These are phyloP conservation scores for Neurospora crassa DNA, from an alignment of 2,329 filamentous ascomycete species.

Conservation along the genomic window DNA sequence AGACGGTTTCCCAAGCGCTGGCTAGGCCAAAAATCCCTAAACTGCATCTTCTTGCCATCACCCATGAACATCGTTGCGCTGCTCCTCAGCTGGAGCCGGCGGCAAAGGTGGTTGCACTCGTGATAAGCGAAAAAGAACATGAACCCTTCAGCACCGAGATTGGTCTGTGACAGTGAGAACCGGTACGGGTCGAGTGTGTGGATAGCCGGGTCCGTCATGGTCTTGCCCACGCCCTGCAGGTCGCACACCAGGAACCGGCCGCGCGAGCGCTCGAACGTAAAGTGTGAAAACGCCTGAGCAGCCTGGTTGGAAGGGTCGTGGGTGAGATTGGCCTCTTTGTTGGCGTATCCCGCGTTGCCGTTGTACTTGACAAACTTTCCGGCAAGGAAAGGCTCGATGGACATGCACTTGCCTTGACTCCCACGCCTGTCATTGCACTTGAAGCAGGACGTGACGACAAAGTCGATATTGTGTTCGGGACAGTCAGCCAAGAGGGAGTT, in stretches of 20 bases:
- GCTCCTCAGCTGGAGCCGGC: conserved; percentile 21
- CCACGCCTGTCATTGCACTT: neutral
- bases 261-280: conserved; percentile 30
- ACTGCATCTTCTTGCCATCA: neutral
- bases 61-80: conserved; percentile 15
- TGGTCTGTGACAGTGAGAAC: conserved; percentile 25
- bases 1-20: too few relatives aligned
- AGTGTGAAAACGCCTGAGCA: conserved; percentile 32
- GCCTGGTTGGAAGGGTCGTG: conserved; percentile 19
- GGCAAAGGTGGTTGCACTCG: conserved; percentile 25
- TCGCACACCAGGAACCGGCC: conserved; percentile 27
- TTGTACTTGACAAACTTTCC: conserved; percentile 31
- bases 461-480: conserved; percentile 21
- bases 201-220: conserved; percentile 29
- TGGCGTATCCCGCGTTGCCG: conserved; percentile 24
- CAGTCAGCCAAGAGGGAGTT: conserved; percentile 20
- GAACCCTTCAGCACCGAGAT: conserved; percentile 26
- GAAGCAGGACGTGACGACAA: conserved; percentile 25
- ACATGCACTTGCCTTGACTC: conserved; percentile 15
- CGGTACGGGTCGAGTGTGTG: conserved; percentile 25
- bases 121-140: conserved; percentile 30
- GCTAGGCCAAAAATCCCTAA: neutral
- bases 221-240: conserved; percentile 27
- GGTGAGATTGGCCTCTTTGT: conserved; percentile 12
- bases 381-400: conserved; percentile 27